Conservation (phyloP, 129 eudicot species). For the Centella asiatica region DNA sequence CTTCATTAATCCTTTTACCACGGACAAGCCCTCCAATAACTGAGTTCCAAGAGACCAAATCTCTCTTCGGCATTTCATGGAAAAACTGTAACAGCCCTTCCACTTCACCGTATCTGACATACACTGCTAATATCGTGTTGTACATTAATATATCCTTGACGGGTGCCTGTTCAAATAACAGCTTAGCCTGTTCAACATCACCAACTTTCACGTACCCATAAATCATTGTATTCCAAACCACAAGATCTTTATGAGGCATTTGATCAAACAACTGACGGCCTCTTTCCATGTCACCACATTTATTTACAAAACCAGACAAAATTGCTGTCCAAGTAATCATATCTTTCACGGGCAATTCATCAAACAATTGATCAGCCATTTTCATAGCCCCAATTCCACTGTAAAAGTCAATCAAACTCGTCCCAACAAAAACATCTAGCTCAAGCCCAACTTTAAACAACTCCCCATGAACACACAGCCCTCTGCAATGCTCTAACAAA, state of each 20-base stretch:
- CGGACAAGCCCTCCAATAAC: constrained; percentile 10
- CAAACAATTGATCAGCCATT: constrained; percentile 3
- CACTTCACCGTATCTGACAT: constrained; percentile 17
- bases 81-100: constrained; percentile 18
- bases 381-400: constrained; percentile 1
- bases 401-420: constrained; percentile 12
- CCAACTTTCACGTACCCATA: constrained; percentile 22
- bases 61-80: constrained; percentile 1
- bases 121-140: constrained; percentile 17
- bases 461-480: constrained; percentile 7
- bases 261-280: constrained; percentile 25
- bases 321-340: constrained; percentile 15
- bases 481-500: constrained; percentile 4
- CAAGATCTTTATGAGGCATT: constrained; percentile 17
- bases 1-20: neutral
- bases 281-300: constrained; percentile 15
- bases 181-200: neutral
- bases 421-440: constrained; percentile 7
- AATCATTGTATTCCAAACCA: constrained; percentile 22
- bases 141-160: constrained; percentile 20
- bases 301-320: constrained; percentile 11
- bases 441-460: constrained; percentile 9
- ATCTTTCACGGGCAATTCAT: constrained; percentile 20
- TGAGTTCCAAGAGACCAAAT: constrained; percentile 21
- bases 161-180: constrained; percentile 13